phyloP scores from a whole-genome alignment of 2,329 filamentous ascomycete species.

The Venturia pyrina region DNA sequence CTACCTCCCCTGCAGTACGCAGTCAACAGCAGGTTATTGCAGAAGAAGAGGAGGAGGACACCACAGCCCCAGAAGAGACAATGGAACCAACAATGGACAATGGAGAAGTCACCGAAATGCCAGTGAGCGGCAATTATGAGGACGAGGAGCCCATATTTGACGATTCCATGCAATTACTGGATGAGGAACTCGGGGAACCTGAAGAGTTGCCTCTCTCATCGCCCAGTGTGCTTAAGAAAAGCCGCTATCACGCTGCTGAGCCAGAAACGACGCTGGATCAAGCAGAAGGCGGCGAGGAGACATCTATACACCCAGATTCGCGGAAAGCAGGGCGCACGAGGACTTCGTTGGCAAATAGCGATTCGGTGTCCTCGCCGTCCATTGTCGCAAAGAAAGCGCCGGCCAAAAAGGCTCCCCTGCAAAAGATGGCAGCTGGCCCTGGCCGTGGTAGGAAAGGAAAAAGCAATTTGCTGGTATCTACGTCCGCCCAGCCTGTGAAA shows the following conservation, averaged over 20 bases:
- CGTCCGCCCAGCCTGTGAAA: neutral
- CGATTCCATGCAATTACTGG: neutral
- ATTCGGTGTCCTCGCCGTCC: neutral
- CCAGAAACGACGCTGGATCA: neutral
- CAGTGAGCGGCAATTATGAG: neutral
- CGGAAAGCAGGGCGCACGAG: neutral
- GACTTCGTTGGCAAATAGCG: neutral
- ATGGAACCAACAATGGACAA: neutral
- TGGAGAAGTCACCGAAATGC: neutral
- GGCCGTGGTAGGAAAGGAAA: neutral
- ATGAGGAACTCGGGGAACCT: neutral
- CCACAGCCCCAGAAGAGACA: neutral
- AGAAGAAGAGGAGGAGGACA: conserved; percentile 4
- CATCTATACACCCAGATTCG: neutral
- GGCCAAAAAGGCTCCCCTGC: neutral
- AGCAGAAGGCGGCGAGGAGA: neutral
- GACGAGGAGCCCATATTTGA: neutral
- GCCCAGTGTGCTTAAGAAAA: neutral
- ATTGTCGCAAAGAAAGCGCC: neutral
- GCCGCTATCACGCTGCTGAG: neutral
- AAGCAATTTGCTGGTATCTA: neutral
- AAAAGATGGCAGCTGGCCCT: neutral
- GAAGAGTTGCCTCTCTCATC: neutral
- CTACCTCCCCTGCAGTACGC: neutral
- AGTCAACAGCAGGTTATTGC: neutral